phyloP scores from a whole-genome alignment of 139 green algal genomes.

The Ulvella scutata region DNA sequence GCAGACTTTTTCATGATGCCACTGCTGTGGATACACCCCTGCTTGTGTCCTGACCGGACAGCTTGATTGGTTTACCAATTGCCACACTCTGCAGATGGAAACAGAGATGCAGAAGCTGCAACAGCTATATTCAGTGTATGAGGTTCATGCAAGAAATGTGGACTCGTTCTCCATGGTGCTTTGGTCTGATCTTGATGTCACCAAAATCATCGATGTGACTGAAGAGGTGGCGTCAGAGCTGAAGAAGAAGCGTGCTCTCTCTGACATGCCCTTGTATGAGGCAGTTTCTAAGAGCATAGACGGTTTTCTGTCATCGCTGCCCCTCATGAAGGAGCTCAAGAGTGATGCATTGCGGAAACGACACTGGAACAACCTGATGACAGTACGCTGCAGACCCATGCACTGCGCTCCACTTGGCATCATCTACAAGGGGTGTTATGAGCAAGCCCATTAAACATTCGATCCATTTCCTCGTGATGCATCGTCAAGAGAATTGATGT shows the following conservation, averaged over 20 bases:
- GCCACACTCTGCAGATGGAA: slow-evolving; percentile 36
- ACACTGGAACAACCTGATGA: slow-evolving; percentile 66
- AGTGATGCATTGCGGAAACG: slow-evolving; percentile 54
- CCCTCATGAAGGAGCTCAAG: slow-evolving; percentile 70
- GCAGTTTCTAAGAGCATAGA: slow-evolving; percentile 48
- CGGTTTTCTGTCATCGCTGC: slow-evolving; percentile 62
- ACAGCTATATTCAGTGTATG: slow-evolving; percentile 59
- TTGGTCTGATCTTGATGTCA: slow-evolving; percentile 66
- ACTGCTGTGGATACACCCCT: too few relatives aligned
- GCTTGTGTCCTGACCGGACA: too few relatives aligned
- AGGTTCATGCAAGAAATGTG: slow-evolving; percentile 42
- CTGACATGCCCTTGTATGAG: slow-evolving; percentile 41
- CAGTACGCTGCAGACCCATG: too few relatives aligned
- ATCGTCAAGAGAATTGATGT: too few relatives aligned
- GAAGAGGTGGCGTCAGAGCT: slow-evolving; percentile 36
- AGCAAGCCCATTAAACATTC: too few relatives aligned
- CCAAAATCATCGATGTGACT: slow-evolving; percentile 41
- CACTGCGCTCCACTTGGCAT: too few relatives aligned
- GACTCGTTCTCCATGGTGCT: slow-evolving; percentile 38
- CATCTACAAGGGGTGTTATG: too few relatives aligned
- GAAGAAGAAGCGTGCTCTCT: slow-evolving; percentile 42
- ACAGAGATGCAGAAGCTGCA: slow-evolving; percentile 46
- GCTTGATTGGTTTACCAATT: too few relatives aligned
- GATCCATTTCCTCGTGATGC: too few relatives aligned
- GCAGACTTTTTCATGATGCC: too few relatives aligned